Percentiles rank a stretch among this genome's conserved stretches.
These are phyloP conservation scores for Colletotrichum tofieldiae DNA, from an alignment of 2,329 filamentous ascomycete species.

Conservation along the genomic window DNA sequence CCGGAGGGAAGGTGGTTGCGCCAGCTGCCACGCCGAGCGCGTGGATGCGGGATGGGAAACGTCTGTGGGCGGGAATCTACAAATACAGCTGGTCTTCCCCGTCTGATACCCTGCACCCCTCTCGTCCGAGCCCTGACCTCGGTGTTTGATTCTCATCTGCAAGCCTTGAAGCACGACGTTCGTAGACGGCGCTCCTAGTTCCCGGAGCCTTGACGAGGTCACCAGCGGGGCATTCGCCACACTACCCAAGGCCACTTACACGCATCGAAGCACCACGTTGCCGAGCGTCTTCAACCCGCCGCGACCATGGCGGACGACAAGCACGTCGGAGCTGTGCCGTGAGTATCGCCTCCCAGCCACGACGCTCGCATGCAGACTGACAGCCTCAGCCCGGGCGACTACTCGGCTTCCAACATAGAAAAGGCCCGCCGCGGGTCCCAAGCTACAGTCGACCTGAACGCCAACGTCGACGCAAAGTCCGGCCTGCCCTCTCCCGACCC, in stretches of 20 bases:
- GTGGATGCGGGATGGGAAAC: constrained; percentile 15
- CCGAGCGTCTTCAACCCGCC: not conserved
- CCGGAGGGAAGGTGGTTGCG: constrained; percentile 32
- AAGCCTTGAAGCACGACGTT: not conserved
- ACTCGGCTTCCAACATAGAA: constrained; percentile 20
- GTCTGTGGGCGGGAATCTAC: constrained; percentile 27
- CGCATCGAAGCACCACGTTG: not conserved
- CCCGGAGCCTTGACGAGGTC: not conserved
- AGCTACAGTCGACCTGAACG: constrained; percentile 57
- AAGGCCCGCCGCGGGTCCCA: constrained; percentile 24
- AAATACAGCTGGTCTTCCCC: constrained; percentile 23
- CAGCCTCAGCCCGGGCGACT: not conserved
- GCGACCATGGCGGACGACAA: constrained; percentile 33
- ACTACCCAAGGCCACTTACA: not conserved
- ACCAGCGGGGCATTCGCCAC: not conserved
- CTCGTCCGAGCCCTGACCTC: not conserved
- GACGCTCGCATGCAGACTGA: not conserved
- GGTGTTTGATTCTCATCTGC: not conserved
- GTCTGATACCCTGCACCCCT: not conserved
- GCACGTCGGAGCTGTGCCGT: constrained; percentile 14
- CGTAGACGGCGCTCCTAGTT: no score
- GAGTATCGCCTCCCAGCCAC: not conserved
- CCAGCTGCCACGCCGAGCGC: not conserved
- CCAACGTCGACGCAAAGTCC: constrained; percentile 64
- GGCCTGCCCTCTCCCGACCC: constrained; percentile 36